Evolutionary conservation across 1,284 basidiomycete genomes (phyloP).

Genomic region (Marasmius fiardii): DNA sequence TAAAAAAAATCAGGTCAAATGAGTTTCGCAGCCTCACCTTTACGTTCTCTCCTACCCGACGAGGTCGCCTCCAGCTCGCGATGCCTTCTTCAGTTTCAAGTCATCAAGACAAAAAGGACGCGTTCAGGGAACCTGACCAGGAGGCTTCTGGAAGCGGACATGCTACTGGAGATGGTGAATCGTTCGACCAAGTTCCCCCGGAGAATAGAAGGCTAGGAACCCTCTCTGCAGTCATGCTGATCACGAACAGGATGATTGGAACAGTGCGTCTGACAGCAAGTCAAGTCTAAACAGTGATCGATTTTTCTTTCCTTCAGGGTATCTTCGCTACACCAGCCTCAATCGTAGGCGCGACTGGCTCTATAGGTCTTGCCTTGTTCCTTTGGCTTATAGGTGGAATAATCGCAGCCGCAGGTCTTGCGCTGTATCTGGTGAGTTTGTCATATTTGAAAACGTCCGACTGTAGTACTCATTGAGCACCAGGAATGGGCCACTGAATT

Average conservation of each 20-base stretch:
- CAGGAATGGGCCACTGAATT: conserved; percentile 16
- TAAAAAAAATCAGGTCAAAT: background rate
- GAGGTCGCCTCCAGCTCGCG: background rate
- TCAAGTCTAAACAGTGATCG: too few species aligned
- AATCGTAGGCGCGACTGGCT: conserved; percentile 8
- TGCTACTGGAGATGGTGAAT: background rate
- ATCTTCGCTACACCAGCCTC: conserved; percentile 12
- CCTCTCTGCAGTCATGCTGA: conserved; percentile 9
- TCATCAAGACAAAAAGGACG: background rate
- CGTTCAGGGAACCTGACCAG: background rate
- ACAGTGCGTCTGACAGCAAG: conserved; percentile 9
- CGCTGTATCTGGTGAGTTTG: conserved; percentile 25
- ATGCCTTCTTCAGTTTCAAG: conserved; percentile 4
- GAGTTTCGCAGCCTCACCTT: background rate
- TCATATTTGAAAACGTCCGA: background rate
- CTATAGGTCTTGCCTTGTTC: conserved; percentile 16
- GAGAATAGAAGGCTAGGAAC: conserved; percentile 6
- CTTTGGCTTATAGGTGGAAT: conserved; percentile 29
- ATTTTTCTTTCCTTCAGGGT: background rate
- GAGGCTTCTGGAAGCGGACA: background rate
- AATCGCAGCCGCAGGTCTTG: conserved; percentile 27
- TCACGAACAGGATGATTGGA: conserved; percentile 13
- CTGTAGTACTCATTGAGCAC: background rate
- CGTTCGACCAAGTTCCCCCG: background rate
- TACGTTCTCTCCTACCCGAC: background rate